Evolutionary conservation across 805 yeast species (phyloP).

Genomic region (Torulaspora gathmanii): DNA sequence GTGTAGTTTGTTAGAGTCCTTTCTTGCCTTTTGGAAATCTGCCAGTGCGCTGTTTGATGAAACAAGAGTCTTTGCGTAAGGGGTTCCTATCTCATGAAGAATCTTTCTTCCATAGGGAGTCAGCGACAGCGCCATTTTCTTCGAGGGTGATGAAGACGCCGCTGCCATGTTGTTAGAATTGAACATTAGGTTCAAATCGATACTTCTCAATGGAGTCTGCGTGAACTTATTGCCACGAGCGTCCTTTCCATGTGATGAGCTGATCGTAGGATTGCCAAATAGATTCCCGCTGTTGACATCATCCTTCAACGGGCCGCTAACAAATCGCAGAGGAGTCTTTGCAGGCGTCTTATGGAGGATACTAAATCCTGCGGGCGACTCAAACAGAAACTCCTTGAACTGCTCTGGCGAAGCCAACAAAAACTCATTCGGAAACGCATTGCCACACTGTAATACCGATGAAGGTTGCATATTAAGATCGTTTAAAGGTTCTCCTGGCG

Average conservation of each 20-base stretch:
- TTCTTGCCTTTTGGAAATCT: conserved; percentile 34
- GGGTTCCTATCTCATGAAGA: conserved; percentile 33
- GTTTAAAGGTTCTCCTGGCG: conserved; percentile 22
- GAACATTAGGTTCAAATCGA: conserved; percentile 35
- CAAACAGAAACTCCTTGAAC: conserved; percentile 33
- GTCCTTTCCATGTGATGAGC: conserved; percentile 2
- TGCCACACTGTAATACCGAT: conserved; percentile 27
- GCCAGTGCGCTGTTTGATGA: conserved; percentile 34
- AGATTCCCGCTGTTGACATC: conserved; percentile 5
- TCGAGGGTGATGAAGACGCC: conserved; percentile 31
- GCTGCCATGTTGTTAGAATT: conserved; percentile 21
- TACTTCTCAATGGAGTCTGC: conserved; percentile 31
- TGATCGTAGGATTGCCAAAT: conserved; percentile 8
- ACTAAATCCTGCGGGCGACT: conserved; percentile 33
- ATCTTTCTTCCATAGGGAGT: conserved; percentile 35
- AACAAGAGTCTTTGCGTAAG: conserved; percentile 23
- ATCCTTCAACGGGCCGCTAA: conserved; percentile 8
- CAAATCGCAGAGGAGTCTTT: conserved; percentile 34
- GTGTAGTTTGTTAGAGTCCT: conserved; percentile 19
- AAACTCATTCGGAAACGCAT: conserved; percentile 29
- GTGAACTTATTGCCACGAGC: conserved; percentile 5
- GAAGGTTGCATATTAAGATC: conserved; percentile 37
- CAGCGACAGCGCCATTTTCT: conserved; percentile 26
- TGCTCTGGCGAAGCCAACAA: conserved; percentile 35
- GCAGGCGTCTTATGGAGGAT: conserved; percentile 35